Evolutionary conservation across 2,329 filamentous ascomycete species (phyloP).

Genomic region (Aspergillus amoenus): DNA sequence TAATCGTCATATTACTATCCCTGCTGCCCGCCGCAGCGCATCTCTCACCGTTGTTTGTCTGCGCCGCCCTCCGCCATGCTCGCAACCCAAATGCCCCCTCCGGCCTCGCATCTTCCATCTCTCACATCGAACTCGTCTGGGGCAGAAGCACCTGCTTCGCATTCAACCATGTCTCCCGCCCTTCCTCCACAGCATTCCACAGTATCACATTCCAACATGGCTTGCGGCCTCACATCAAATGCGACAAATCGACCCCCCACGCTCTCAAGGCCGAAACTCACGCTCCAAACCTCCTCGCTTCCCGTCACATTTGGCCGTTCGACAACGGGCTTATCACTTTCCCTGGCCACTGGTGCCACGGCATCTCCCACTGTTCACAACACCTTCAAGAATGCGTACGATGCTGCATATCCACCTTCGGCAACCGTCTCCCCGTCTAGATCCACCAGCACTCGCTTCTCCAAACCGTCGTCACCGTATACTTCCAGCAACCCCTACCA

Average conservation of each 20-base stretch:
- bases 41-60: slow-evolving; percentile 5
- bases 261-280: slow-evolving; percentile 56
- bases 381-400: slow-evolving; percentile 62
- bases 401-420: slow-evolving; percentile 41
- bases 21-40: neutral
- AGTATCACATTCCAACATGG: slow-evolving; percentile 16
- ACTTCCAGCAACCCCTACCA: slow-evolving; percentile 36
- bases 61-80: slow-evolving; percentile 22
- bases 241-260: slow-evolving; percentile 16
- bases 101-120: slow-evolving; percentile 16
- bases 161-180: slow-evolving; percentile 11
- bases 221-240: slow-evolving; percentile 17
- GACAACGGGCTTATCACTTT: slow-evolving; percentile 53
- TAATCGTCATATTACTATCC: neutral
- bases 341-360: slow-evolving; percentile 47
- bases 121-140: slow-evolving; percentile 8
- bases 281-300: slow-evolving; percentile 56
- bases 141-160: slow-evolving; percentile 9
- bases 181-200: slow-evolving; percentile 8
- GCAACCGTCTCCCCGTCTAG: slow-evolving; percentile 38
- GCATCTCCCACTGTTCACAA: slow-evolving; percentile 61
- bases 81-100: slow-evolving; percentile 23
- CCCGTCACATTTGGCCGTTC: slow-evolving; percentile 55
- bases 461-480: slow-evolving; percentile 33
- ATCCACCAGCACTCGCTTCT: slow-evolving; percentile 25